Evolutionary conservation across 768 basidiomycete genomes (phyloP).

Genomic region (Rhizopogon rudus): DNA sequence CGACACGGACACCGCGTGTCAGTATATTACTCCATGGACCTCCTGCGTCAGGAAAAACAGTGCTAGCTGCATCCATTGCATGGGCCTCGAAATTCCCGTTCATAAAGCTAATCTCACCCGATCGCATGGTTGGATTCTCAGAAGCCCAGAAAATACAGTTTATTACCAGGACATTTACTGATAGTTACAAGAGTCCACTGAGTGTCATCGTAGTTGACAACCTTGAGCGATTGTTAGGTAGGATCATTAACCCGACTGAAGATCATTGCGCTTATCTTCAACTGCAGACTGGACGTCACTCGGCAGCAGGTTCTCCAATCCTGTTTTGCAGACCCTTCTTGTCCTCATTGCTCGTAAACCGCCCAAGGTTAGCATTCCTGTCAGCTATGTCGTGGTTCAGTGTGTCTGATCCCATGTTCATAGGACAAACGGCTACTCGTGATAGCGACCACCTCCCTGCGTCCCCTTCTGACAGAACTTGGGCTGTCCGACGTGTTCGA

Average conservation of each 20-base stretch:
- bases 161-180: constrained; percentile 88
- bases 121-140: constrained; percentile 95
- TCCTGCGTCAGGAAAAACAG: constrained; percentile 91
- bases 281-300: constrained; percentile 89
- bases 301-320: constrained; percentile 94
- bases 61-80: constrained; percentile 90
- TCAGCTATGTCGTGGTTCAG: not conserved
- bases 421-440: constrained; percentile 90
- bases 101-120: constrained; percentile 95
- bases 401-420: not conserved
- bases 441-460: constrained; percentile 88
- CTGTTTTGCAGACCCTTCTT: constrained; percentile 84
- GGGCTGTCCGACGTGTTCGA: constrained; percentile 90
- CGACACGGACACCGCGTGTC: constrained; percentile 87
- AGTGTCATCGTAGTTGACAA: constrained; percentile 96
- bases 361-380: constrained; percentile 66
- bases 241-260: constrained; percentile 14
- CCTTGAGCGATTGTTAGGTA: constrained; percentile 88
- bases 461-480: constrained; percentile 80
- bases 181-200: constrained; percentile 95
- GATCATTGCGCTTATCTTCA: not conserved
- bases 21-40: constrained; percentile 87
- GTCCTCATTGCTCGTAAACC: constrained; percentile 87
- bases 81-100: constrained; percentile 94
- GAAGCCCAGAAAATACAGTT: constrained; percentile 88